Conservation (phyloP, 208 protist genomes). For the Sergeia podlipaevii region DNA sequence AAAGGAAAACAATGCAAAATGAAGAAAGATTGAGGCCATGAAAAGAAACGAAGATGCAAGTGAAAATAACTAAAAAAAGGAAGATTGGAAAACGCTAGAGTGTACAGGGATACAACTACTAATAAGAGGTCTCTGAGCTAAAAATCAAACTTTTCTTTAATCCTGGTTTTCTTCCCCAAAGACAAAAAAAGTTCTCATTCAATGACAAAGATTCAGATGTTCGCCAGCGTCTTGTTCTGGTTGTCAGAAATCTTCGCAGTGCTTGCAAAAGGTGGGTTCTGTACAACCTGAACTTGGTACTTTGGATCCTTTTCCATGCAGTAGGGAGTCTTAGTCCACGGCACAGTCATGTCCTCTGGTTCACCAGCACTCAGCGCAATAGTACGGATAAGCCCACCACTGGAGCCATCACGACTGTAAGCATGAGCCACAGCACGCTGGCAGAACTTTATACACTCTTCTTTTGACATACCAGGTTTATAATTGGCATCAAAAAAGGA, state of each 20-base stretch:
- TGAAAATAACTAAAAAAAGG: too few species aligned
- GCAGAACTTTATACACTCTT: slow-evolving; percentile 95
- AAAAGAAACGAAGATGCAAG: too few species aligned
- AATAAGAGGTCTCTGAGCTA: too few species aligned
- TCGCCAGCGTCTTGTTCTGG: slow-evolving; percentile 34
- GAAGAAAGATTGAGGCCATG: too few species aligned
- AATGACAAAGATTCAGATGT: too few species aligned
- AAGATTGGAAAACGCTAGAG: too few species aligned
- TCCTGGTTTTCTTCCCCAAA: neutral
- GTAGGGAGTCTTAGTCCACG: slow-evolving; percentile 84
- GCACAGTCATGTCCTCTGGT: slow-evolving; percentile 78
- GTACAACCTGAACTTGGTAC: slow-evolving; percentile 55
- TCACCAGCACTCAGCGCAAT: slow-evolving; percentile 83
- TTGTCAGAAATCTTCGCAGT: slow-evolving; percentile 66
- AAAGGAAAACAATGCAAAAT: too few species aligned
- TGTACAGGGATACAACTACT: too few species aligned
- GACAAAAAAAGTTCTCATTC: neutral
- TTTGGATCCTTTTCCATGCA: slow-evolving; percentile 90
- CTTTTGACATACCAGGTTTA: slow-evolving; percentile 95
- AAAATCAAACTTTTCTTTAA: too few species aligned
- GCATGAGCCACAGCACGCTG: slow-evolving; percentile 95
- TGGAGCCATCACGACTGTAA: slow-evolving; percentile 98
- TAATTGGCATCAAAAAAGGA: slow-evolving; percentile 98
- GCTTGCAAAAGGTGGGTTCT: slow-evolving; percentile 79
- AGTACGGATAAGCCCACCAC: slow-evolving; percentile 96